Base-by-base conservation (phyloP, 2,329 filamentous ascomycete genomes). In the Paracoccidioides brasiliensis region DNA sequence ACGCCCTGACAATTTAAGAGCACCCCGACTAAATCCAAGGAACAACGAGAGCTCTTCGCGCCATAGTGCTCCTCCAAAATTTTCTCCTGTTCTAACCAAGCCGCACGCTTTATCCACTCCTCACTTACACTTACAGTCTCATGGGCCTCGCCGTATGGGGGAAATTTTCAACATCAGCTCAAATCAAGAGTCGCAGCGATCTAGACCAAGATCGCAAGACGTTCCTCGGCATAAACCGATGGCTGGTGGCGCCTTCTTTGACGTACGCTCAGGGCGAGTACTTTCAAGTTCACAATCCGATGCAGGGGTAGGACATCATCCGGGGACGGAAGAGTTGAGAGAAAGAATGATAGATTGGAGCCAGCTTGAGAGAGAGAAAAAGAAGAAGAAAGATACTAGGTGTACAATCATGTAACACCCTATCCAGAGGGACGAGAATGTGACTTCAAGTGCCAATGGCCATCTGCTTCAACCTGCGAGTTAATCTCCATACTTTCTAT, bases 271-370 rank as follows among this genome's bases (percentile, higher is more conserved):
- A 8, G 58, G 58, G 7, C 54, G 58, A 35, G 52, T 54, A 9
- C 55, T 59, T 10, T n/a, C 56, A 28, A 51, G 46, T 35, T 60
- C 57, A 12, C 56, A 58, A 37, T 60, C 60, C 33, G 51, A 61
- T 38, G 41, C 46, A 33, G 44, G 55, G 9, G 8, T 61, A 32
- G 46, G 52, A 48, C 41, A 35, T 14, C 28, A 38, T 6, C 7
- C 44, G 14, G 57, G 57, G 32, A 55, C 49, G 8, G 67, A 71
- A 55, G 67, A 67, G 54, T 70, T 70, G 69, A 64, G 70, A 53
- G 60, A 64, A 12, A 66, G 69, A 28, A 71, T 72, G 54, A 66
- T 69, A 46, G 67, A 71, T 54, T 71, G 70, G 70, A 71, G 70
- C 50, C 64, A 69, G 57, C 63, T 68, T 9, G 69, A 71, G 40